Evolutionary conservation across 179 eudicot genomes (phyloP), one percentile per base, ranked within the genome.

Genomic region (Gypsophila paniculata): DNA sequence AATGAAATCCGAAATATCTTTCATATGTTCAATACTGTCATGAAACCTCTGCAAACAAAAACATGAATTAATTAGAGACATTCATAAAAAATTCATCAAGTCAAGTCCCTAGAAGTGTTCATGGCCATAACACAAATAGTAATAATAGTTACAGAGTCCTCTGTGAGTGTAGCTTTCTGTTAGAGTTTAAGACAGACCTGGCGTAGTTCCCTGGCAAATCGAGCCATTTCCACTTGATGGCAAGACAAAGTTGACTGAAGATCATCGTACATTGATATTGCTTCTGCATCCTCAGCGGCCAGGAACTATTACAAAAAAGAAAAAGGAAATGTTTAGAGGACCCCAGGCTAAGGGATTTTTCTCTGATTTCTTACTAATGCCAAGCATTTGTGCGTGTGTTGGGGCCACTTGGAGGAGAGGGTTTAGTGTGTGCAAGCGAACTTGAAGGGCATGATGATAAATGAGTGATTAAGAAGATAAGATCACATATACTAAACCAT

Each of bases 211-310:
- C 95, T 83, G 5, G 99, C 90, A 76, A 92, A 94, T 48, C 74
- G 73, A n/a, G 93, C 89, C 88, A 92, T 83, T 79, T 90, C 97
- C 65, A 89, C 91, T 83, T 92, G 96, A 65, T 91, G 96, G 66
- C 77, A 83, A 32, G 93, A 78, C 64, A 94, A 72, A 75, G 87
- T 77, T 65, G 85, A 78, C 68, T 88, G 97, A 74, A 94, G 91
- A 74, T 92, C 94, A 75, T 91, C 96, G 81, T 88, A 86, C 61
- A 92, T 79, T 34, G 86, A 82, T 65, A 80, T 83, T 54, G 87
- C 95, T 80, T 85, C 86, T 25, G 55, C 81, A 74, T 87, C 85
- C 73, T 88, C 99, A 21, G 75, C 84, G 13, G 79, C 80, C 69
- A 94, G 78, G 75, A 90, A 85, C 99, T 94, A 61, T 48, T 44